Percentiles rank a stretch among this genome's conserved stretches.
Conservation (phyloP, 805 yeast species). For the Debaryomyces tyrocola region DNA sequence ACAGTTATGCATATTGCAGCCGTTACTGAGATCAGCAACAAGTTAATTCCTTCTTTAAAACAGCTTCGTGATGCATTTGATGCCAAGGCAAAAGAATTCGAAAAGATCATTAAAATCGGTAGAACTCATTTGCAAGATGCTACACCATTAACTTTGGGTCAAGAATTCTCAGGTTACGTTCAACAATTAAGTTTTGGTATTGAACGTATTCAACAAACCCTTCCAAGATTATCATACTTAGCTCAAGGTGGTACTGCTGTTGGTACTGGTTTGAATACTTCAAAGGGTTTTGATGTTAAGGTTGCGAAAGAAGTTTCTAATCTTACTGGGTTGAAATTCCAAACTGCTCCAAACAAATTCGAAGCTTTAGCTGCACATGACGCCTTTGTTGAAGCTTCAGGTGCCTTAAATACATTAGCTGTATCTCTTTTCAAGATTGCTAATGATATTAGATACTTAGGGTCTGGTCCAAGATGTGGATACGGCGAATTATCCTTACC, state of each 20-base stretch:
- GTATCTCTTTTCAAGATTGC: constrained; percentile 39
- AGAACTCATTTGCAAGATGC: constrained; percentile 44
- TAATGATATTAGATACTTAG: constrained; percentile 40
- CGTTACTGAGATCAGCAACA: constrained; percentile 30
- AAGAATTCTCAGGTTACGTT: constrained; percentile 40
- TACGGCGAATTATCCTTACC: constrained; percentile 41
- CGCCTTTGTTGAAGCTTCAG: constrained; percentile 41
- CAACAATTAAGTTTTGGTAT: constrained; percentile 38
- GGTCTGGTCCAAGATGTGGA: constrained; percentile 43
- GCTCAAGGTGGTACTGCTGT: constrained; percentile 45
- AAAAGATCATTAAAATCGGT: constrained; percentile 37
- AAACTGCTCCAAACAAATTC: constrained; percentile 41
- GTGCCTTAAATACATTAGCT: constrained; percentile 40
- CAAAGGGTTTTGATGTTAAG: constrained; percentile 34
- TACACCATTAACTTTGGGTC: constrained; percentile 41
- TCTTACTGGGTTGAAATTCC: constrained; percentile 31
- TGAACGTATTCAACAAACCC: constrained; percentile 29
- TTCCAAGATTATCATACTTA: constrained; percentile 33
- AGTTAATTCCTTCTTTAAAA: constrained; percentile 32
- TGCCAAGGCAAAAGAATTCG: constrained; percentile 30
- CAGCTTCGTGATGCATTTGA: constrained; percentile 34
- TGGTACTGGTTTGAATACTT: constrained; percentile 42
- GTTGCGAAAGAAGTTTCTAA: constrained; percentile 34
- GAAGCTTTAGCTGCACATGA: constrained; percentile 44
- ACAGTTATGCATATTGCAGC: constrained; percentile 44